Evolutionary conservation across 2,329 filamentous ascomycete species (phyloP), one percentile per base, ranked within the genome.

Genomic region (Dendrostoma leiphaemia): DNA sequence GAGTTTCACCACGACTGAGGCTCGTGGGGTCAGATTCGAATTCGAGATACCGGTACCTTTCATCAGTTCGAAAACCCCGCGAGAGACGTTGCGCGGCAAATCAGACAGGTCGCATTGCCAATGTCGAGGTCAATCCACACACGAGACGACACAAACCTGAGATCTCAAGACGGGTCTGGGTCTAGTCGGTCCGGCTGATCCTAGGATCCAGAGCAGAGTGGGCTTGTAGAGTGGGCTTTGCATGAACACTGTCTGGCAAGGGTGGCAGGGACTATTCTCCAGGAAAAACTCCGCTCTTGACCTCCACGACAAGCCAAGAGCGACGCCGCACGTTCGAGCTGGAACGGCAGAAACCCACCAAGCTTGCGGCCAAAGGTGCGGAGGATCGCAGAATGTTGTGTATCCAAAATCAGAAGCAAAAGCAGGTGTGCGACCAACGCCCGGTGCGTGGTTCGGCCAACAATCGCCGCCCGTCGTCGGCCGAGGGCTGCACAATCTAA

Each of bases 401-500:
- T n/a, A n/a, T n/a, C n/a, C n/a, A n/a, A n/a, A n/a, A n/a, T n/a
- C n/a, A n/a, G n/a, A n/a, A n/a, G n/a, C n/a, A n/a, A n/a, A n/a
- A n/a, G n/a, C 17, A n/a, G 40, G 15, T 23, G 23, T 19, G 23
- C 15, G 29, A 26, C 29, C 34, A 13, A 48, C 47, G 19, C 10
- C 29, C 17, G 13, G 40, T 41, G 26, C 21, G 37, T 32, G 35
- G 26, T 29, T 28, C n/a, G 13, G 29, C 12, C 12, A 19, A 29
- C 40, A 19, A 45, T 21, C 28, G 21, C 28, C n/a, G 12, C 40
- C 35, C 32, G 29, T 43, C 35, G 45, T 24, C 29, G 29, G 53
- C 43, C 48, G 43, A 49, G 31, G 34, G 49, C 49, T 49, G 49
- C 50, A 56, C 34, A 35, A 26, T 37, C 35, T 50, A 48, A 38